Evolutionary conservation across 176 grass and related monocot genomes (phyloP).

Genomic region (Alopecurus myosuroides): DNA sequence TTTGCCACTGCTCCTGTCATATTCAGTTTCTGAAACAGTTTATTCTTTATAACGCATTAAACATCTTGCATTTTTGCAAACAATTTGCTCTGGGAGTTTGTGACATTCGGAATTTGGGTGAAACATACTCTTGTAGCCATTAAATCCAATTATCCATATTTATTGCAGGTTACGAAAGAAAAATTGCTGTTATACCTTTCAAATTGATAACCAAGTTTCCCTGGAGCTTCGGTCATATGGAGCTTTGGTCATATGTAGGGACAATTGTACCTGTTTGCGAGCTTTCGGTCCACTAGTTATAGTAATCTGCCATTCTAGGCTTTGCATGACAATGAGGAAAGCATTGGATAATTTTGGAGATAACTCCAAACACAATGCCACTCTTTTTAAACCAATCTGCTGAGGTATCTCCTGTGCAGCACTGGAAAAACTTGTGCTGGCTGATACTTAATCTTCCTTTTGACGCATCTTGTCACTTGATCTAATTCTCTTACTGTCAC

Average conservation of each 20-base stretch:
- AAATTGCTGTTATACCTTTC: neutral
- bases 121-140: neutral
- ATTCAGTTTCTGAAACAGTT: neutral
- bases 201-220: conserved; percentile 2
- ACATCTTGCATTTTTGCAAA: neutral
- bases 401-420: neutral
- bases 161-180: neutral
- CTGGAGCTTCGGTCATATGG: neutral
- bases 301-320: neutral
- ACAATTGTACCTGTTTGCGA: neutral
- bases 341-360: neutral
- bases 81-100: neutral
- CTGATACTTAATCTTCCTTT: neutral
- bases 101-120: neutral
- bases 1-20: conserved; percentile 13
- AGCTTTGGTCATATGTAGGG: neutral
- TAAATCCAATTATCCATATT: conserved; percentile 11
- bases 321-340: neutral
- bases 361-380: neutral
- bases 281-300: neutral
- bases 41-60: neutral
- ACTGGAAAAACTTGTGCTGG: neutral
- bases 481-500: neutral
- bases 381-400: neutral
- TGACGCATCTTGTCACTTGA: neutral